A percentile compares a stretch with the other conserved stretches of the same genome.
These are phyloP conservation scores for Byssochlamys sp. DNA, from an alignment of 2,329 filamentous ascomycete species.

Conservation along the genomic window DNA sequence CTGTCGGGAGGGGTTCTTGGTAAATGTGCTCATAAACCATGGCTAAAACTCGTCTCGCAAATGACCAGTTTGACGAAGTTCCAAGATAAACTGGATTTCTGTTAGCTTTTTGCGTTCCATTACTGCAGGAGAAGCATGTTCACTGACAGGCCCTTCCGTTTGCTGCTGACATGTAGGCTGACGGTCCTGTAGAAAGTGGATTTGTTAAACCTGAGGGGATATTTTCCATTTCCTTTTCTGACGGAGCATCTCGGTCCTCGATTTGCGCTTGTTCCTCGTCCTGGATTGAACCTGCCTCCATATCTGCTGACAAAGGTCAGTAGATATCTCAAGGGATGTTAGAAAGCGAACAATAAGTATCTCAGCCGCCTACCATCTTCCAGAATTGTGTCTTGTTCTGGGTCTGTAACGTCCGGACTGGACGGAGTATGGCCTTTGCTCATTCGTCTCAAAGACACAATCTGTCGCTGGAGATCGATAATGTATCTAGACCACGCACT, in stretches of 20 bases:
- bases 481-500: conserved; percentile 20
- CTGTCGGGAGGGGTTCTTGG: conserved; percentile 34
- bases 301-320: background rate
- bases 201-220: conserved; percentile 32
- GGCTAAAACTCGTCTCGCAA: conserved; percentile 41
- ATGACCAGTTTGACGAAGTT: conserved; percentile 50
- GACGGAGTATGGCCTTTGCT: conserved; percentile 8
- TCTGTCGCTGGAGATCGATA: conserved; percentile 26
- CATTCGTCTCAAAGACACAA: conserved; percentile 14
- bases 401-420: background rate
- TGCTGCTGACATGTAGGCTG: conserved; percentile 34
- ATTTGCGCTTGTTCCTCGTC: background rate
- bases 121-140: background rate
- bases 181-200: conserved; percentile 33
- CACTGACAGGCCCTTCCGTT: conserved; percentile 34
- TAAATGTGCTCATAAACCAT: conserved; percentile 41
- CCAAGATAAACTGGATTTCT: conserved; percentile 40
- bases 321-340: background rate
- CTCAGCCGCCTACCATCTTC: background rate
- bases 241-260: conserved; percentile 12
- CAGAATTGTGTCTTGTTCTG: background rate
- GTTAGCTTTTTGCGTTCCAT: background rate
- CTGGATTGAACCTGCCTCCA: background rate
- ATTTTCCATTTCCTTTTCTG: conserved; percentile 16
- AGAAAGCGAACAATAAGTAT: background rate